Conservation (phyloP, 805 yeast genomes). For the Yarrowia porcina region DNA sequence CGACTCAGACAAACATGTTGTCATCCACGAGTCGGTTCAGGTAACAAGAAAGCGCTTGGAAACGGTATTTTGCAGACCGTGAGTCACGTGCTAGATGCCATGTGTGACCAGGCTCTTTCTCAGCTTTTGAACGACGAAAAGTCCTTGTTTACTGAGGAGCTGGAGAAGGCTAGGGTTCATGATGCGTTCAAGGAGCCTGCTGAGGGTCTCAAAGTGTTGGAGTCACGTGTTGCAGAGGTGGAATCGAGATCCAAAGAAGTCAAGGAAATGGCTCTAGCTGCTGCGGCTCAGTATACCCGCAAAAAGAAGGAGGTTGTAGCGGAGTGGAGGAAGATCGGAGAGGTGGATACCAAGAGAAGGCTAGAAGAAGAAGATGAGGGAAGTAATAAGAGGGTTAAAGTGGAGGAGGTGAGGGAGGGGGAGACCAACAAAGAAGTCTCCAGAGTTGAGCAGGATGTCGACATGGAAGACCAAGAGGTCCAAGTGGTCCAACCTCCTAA, state of each 20-base stretch:
- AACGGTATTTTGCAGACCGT: constrained; percentile 47
- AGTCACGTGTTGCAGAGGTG: constrained; percentile 25
- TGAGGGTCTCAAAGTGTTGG: constrained; percentile 46
- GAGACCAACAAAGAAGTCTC: constrained; percentile 28
- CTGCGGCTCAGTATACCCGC: neutral
- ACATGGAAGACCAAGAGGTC: neutral
- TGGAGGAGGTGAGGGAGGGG: constrained; percentile 24
- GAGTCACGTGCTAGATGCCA: constrained; percentile 62
- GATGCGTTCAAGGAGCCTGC: constrained; percentile 57
- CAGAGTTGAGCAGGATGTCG: neutral
- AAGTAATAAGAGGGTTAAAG: neutral
- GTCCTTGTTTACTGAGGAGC: constrained; percentile 43
- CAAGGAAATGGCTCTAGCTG: neutral
- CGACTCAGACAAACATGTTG: constrained; percentile 76
- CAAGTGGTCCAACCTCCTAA: neutral
- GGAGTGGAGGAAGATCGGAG: neutral
- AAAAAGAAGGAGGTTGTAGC: constrained; percentile 11
- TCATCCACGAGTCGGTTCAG: constrained; percentile 51
- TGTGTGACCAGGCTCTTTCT: constrained; percentile 56
- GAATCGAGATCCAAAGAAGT: constrained; percentile 25
- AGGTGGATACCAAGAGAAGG: neutral
- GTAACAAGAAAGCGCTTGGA: constrained; percentile 35
- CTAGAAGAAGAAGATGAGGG: neutral
- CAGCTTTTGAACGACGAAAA: constrained; percentile 51
- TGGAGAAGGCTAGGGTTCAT: constrained; percentile 65